Percentiles rank a stretch among this genome's conserved stretches.
Conservation (phyloP, 345 rosid species). For the Arabidopsis arenosa region DNA sequence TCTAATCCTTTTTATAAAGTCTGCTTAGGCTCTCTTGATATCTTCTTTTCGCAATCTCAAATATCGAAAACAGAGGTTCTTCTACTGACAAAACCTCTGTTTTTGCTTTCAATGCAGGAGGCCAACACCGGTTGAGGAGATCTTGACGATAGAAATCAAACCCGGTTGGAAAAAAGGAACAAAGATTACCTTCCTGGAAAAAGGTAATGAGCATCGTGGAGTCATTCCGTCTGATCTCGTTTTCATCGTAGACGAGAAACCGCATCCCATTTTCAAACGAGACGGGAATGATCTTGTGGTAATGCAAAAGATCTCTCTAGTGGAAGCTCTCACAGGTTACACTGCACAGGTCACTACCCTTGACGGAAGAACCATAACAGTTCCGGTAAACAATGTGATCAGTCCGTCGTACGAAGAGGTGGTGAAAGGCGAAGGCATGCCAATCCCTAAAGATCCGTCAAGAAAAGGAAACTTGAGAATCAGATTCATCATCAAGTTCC, state of each 20-base stretch:
- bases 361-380: slow-evolving; percentile 67
- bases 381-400: slow-evolving; percentile 60
- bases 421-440: slow-evolving; percentile 92
- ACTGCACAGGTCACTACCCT: slow-evolving; percentile 65
- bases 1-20: background rate
- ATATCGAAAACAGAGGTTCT: background rate
- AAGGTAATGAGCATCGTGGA: slow-evolving; percentile 79
- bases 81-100: background rate
- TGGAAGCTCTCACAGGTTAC: slow-evolving; percentile 83
- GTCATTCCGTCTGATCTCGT: slow-evolving; percentile 70
- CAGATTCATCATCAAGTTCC: slow-evolving; percentile 82
- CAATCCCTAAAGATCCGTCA: slow-evolving; percentile 81
- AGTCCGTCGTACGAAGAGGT: slow-evolving; percentile 83
- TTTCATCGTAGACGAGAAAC: slow-evolving; percentile 88
- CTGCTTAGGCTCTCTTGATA: background rate
- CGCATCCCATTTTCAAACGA: slow-evolving; percentile 76
- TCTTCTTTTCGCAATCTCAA: background rate
- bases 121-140: slow-evolving; percentile 69
- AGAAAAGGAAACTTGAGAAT: slow-evolving; percentile 80
- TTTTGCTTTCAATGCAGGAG: slow-evolving; percentile 53
- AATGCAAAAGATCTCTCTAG: slow-evolving; percentile 68
- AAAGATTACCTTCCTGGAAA: slow-evolving; percentile 75
- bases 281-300: slow-evolving; percentile 82
- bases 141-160: slow-evolving; percentile 75
- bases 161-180: slow-evolving; percentile 96